Evolutionary conservation across 352 stramenopile species (phyloP).

Genomic region (Pilasporangium apinafurcum): DNA sequence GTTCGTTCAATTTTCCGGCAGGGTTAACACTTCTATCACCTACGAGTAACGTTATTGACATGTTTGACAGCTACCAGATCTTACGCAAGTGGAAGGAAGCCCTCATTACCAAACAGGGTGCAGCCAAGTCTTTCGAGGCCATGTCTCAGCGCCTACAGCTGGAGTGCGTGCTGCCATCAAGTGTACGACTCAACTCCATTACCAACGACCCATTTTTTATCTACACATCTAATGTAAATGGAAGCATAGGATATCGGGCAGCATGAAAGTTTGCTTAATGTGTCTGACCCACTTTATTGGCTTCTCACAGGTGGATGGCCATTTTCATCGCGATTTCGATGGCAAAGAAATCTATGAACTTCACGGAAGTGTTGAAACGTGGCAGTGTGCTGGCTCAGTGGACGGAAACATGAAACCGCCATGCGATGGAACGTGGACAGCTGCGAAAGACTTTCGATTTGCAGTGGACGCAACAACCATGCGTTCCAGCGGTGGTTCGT

Average conservation of each 20-base stretch:
- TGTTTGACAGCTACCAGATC: conserved; percentile 37
- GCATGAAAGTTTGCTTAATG: neutral
- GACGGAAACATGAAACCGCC: conserved; percentile 22
- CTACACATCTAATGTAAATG: conserved; percentile 88
- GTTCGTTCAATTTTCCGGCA: conserved; percentile 6
- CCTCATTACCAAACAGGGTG: conserved; percentile 5
- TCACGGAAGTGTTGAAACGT: conserved; percentile 82
- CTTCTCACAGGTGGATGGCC: conserved; percentile 64
- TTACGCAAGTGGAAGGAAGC: conserved; percentile 48
- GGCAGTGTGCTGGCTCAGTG: conserved; percentile 61
- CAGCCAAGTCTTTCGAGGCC: conserved; percentile 17
- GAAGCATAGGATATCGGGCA: neutral
- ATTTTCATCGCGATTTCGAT: conserved; percentile 78
- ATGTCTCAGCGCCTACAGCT: conserved; percentile 31
- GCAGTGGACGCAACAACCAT: conserved; percentile 60
- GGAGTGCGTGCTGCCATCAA: conserved; percentile 18
- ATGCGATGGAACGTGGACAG: conserved; percentile 48
- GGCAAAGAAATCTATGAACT: conserved; percentile 81
- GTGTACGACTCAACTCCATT: conserved; percentile 16
- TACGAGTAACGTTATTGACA: conserved; percentile 2
- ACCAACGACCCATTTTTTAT: conserved; percentile 81
- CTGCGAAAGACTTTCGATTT: conserved; percentile 51
- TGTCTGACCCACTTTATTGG: neutral
- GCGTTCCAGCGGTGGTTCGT: conserved; percentile 24
- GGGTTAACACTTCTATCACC: neutral